Evolutionary conservation across 2,329 filamentous ascomycete species (phyloP).

Genomic region (Cordyceps cicadae): DNA sequence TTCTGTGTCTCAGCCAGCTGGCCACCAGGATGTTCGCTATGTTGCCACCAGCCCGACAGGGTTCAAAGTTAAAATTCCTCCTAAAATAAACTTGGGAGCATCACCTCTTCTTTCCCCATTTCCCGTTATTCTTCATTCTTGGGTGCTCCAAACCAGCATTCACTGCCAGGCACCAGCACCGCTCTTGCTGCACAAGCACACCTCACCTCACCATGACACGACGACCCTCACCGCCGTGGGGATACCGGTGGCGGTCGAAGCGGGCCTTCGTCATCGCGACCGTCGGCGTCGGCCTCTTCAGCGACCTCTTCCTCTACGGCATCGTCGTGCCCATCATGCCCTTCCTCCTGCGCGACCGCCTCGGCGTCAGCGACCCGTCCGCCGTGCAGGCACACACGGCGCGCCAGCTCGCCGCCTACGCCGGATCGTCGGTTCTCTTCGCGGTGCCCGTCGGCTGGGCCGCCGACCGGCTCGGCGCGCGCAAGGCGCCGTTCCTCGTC

Average conservation of each 20-base stretch:
- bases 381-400: not conserved
- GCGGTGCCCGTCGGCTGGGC: not conserved
- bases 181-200: not conserved
- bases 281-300: constrained; percentile 11
- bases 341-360: constrained; percentile 9
- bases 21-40: not conserved
- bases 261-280: not conserved
- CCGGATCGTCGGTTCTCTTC: not conserved
- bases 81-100: too few relatives aligned
- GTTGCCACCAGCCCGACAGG: not conserved
- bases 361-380: not conserved
- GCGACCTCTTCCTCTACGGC: constrained; percentile 12
- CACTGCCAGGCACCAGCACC: not conserved
- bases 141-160: not conserved
- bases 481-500: not conserved
- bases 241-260: not conserved
- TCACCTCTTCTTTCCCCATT: too few relatives aligned
- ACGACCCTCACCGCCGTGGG: not conserved
- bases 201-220: not conserved
- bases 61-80: not conserved
- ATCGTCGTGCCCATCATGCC: constrained; percentile 12
- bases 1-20: not conserved
- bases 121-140: not conserved
- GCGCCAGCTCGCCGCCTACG: not conserved
- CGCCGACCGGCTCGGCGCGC: not conserved